These are phyloP conservation scores for Pestalotiopsis sp. DNA, from an alignment of 2,329 filamentous ascomycete genomes.

Conservation along the genomic window DNA sequence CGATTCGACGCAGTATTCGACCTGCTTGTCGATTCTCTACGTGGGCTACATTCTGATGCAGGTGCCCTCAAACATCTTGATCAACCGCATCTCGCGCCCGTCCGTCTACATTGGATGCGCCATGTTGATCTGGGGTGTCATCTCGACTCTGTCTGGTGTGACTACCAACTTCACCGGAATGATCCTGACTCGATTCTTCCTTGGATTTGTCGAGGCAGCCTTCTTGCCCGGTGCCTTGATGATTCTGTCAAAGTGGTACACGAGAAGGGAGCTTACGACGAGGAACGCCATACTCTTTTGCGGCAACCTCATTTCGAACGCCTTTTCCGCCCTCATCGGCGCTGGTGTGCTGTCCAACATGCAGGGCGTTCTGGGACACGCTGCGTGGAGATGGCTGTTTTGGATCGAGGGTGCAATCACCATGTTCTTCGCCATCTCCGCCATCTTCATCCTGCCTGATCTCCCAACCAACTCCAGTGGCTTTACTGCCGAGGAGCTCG, in stretches of 20 bases:
- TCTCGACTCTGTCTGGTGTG: constrained; percentile 57
- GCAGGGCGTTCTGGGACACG: constrained; percentile 52
- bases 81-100: constrained; percentile 53
- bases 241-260: constrained; percentile 68
- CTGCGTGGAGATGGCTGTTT: constrained; percentile 59
- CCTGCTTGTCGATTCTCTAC: constrained; percentile 64
- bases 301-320: constrained; percentile 59
- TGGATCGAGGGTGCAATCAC: constrained; percentile 54
- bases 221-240: constrained; percentile 65
- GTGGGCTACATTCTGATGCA: constrained; percentile 68
- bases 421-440: constrained; percentile 46
- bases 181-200: constrained; percentile 56
- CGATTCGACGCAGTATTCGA: constrained; percentile 59
- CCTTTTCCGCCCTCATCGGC: constrained; percentile 59
- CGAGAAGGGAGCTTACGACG: constrained; percentile 54
- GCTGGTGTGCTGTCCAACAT: constrained; percentile 60
- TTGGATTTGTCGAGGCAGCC: constrained; percentile 64
- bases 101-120: constrained; percentile 50
- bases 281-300: constrained; percentile 60
- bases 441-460: constrained; percentile 53
- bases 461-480: constrained; percentile 56
- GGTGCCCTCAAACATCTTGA: constrained; percentile 56
- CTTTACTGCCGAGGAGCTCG: constrained; percentile 58
- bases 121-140: constrained; percentile 61
- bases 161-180: constrained; percentile 54